Evolutionary conservation across 768 basidiomycete genomes (phyloP).

Genomic region (Amanita fuliginea): DNA sequence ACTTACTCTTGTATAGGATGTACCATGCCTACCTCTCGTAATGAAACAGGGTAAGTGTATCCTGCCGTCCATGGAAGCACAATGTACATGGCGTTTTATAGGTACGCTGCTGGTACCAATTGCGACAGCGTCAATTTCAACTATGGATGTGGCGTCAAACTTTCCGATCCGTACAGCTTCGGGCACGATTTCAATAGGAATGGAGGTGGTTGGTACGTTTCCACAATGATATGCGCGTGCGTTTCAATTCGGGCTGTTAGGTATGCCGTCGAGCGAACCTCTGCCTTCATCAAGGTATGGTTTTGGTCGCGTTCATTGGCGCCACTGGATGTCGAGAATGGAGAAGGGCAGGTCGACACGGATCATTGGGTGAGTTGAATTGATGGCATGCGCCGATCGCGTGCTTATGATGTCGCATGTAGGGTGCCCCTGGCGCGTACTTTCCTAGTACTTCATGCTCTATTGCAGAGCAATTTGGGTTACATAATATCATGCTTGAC

Average conservation of each 20-base stretch:
- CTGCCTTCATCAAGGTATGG: slow-evolving; percentile 51
- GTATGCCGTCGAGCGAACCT: slow-evolving; percentile 55
- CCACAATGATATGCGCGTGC: not conserved
- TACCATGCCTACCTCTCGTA: slow-evolving; percentile 36
- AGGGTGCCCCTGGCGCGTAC: slow-evolving; percentile 50
- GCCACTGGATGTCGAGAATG: slow-evolving; percentile 35
- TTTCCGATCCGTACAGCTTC: slow-evolving; percentile 32
- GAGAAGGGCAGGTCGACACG: slow-evolving; percentile 32
- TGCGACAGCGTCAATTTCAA: slow-evolving; percentile 37
- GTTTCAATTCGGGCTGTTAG: slow-evolving; percentile 15
- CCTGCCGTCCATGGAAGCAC: not conserved
- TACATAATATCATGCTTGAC: slow-evolving; percentile 59
- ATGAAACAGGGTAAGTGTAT: slow-evolving; percentile 33
- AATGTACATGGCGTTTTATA: slow-evolving; percentile 8
- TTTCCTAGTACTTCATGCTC: slow-evolving; percentile 55
- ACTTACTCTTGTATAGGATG: slow-evolving; percentile 25
- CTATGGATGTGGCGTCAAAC: slow-evolving; percentile 50
- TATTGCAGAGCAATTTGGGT: slow-evolving; percentile 38
- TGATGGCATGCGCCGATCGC: not conserved
- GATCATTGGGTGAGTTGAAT: slow-evolving; percentile 34
- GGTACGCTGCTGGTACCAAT: slow-evolving; percentile 27
- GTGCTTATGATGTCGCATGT: not conserved
- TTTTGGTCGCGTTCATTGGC: slow-evolving; percentile 49
- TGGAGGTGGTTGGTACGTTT: slow-evolving; percentile 52
- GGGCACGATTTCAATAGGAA: slow-evolving; percentile 46